Evolutionary conservation across 345 rosid species (phyloP).

Genomic region (Eucalyptus grandis): DNA sequence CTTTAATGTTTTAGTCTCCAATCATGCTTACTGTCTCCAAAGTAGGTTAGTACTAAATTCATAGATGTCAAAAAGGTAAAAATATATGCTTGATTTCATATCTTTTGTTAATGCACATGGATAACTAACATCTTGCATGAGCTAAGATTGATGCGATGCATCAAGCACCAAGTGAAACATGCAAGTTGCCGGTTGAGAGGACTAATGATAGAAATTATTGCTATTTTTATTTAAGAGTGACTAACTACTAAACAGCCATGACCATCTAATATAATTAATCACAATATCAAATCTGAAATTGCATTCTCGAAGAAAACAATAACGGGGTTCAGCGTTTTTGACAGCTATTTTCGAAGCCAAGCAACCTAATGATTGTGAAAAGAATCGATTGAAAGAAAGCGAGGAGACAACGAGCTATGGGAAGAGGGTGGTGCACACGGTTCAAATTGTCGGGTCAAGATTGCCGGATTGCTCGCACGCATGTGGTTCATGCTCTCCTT

Average conservation of each 20-base stretch:
- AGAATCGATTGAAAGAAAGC: background rate
- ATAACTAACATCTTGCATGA: background rate
- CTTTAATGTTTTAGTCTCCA: background rate
- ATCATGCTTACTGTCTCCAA: background rate
- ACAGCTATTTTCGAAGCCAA: background rate
- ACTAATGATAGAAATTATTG: background rate
- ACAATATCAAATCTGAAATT: background rate
- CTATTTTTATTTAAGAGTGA: background rate
- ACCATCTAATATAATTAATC: background rate
- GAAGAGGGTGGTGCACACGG: slow-evolving; percentile 25
- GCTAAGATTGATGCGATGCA: background rate
- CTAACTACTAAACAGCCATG: background rate
- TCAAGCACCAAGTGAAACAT: background rate
- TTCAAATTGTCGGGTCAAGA: slow-evolving; percentile 74
- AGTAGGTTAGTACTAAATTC: background rate
- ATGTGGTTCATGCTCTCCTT: slow-evolving; percentile 86
- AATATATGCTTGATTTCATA: background rate
- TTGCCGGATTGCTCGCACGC: slow-evolving; percentile 89
- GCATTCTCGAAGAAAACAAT: background rate
- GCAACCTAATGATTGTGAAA: background rate
- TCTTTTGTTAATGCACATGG: background rate
- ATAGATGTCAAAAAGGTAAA: background rate
- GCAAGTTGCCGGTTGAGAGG: background rate
- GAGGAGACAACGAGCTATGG: background rate
- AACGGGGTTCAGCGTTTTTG: background rate